These are phyloP conservation scores for Coelastrella sp. DNA, from an alignment of 139 green algal genomes.

Conservation along the genomic window DNA sequence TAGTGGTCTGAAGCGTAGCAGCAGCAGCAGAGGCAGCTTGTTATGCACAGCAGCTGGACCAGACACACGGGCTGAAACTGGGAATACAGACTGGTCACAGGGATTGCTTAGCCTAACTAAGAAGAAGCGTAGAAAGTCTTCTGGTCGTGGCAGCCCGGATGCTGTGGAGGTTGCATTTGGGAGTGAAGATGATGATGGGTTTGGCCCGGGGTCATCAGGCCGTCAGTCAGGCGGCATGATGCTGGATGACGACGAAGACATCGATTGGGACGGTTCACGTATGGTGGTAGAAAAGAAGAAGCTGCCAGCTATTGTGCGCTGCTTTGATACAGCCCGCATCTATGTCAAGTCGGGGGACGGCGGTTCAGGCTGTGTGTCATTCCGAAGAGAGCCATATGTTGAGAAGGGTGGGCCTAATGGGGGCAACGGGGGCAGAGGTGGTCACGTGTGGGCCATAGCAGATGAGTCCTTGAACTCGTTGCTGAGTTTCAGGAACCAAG, in stretches of 20 bases:
- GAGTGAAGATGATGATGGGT: not conserved
- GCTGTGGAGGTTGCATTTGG: not conserved
- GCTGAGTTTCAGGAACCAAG: constrained; percentile 76
- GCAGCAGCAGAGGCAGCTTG: not conserved
- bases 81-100: constrained; percentile 27
- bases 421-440: constrained; percentile 91
- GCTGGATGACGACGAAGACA: constrained; percentile 5
- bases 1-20: not conserved
- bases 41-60: constrained; percentile 16
- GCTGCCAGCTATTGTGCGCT: constrained; percentile 88
- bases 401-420: constrained; percentile 91
- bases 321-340: constrained; percentile 95
- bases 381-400: constrained; percentile 97
- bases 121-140: constrained; percentile 15
- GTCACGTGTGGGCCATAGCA: constrained; percentile 85
- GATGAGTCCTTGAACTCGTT: constrained; percentile 84
- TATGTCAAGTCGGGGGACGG: constrained; percentile 92
- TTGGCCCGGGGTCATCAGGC: not conserved
- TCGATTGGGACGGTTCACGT: not conserved
- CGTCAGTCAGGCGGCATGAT: not conserved
- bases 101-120: constrained; percentile 42
- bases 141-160: constrained; percentile 7
- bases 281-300: constrained; percentile 50
- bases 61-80: not conserved
- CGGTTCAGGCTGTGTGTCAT: constrained; percentile 95